Percentiles rank a stretch among this genome's conserved stretches.
Conservation (phyloP, 2,329 filamentous ascomycete genomes). For the Venturia effusa region DNA sequence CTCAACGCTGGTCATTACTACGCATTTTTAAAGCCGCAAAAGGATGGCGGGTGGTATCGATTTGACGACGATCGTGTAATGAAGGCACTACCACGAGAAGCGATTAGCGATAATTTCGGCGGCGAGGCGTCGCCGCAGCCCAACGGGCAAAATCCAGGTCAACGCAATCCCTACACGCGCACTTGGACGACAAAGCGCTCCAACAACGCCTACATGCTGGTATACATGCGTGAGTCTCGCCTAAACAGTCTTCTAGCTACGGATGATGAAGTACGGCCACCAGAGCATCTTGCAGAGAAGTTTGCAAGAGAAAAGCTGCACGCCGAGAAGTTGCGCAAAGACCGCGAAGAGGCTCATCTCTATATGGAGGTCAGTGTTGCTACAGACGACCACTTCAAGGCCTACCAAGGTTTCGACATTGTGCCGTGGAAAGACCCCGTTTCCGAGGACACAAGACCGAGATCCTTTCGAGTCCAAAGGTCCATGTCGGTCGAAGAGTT, state of each 20-base stretch:
- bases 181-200: conserved; percentile 55
- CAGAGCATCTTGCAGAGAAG: conserved; percentile 37
- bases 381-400: conserved; percentile 68
- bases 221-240: conserved; percentile 83
- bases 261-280: conserved; percentile 68
- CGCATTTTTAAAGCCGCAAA: conserved; percentile 81
- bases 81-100: conserved; percentile 82
- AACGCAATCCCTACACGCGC: conserved; percentile 54
- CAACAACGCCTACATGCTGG: conserved; percentile 96
- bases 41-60: conserved; percentile 90
- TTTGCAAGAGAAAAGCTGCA: conserved; percentile 73
- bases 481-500: conserved; percentile 70
- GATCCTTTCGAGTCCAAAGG: conserved; percentile 60
- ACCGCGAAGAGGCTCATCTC: conserved; percentile 87
- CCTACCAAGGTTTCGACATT: conserved; percentile 77
- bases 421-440: conserved; percentile 53
- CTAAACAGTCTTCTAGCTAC: conserved; percentile 73
- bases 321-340: conserved; percentile 67
- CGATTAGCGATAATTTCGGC: conserved; percentile 92
- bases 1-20: conserved; percentile 98
- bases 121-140: conserved; percentile 59
- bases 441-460: conserved; percentile 52
- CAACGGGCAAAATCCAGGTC: conserved; percentile 39
- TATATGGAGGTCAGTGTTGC: conserved; percentile 80
- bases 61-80: conserved; percentile 97